Conservation (phyloP, 768 basidiomycete genomes). For the Trametes maxima region DNA sequence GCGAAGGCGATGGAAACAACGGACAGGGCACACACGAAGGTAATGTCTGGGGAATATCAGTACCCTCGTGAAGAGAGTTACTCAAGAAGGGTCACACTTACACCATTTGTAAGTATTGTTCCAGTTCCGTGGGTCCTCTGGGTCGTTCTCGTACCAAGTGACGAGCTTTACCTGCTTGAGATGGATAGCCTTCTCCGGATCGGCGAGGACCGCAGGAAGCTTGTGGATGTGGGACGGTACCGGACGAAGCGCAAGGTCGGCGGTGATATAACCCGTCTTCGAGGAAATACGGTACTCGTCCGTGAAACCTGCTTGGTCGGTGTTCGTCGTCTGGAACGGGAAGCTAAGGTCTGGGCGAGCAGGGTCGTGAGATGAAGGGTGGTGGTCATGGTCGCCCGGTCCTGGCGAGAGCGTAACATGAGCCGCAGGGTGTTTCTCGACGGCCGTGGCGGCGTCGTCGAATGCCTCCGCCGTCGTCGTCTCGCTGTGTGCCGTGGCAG, state of each 20-base stretch:
- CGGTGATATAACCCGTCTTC: slow-evolving; percentile 33
- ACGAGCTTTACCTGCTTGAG: slow-evolving; percentile 38
- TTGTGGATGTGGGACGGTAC: slow-evolving; percentile 30
- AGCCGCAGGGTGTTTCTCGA: slow-evolving; percentile 1
- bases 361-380: slow-evolving; percentile 24
- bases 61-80: background rate
- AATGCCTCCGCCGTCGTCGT: slow-evolving; percentile 2
- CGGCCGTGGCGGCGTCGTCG: slow-evolving; percentile 7
- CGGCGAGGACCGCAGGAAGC: slow-evolving; percentile 25
- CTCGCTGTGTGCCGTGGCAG: slow-evolving; percentile 7
- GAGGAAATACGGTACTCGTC: slow-evolving; percentile 38
- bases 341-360: slow-evolving; percentile 31
- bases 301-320: slow-evolving; percentile 31
- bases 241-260: slow-evolving; percentile 33
- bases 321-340: slow-evolving; percentile 34
- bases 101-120: slow-evolving; percentile 37
- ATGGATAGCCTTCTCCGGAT: slow-evolving; percentile 39
- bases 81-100: slow-evolving; percentile 28
- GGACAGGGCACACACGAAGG: slow-evolving; percentile 33
- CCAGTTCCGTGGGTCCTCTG: slow-evolving; percentile 44
- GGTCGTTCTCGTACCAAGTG: slow-evolving; percentile 40
- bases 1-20: slow-evolving; percentile 42
- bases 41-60: slow-evolving; percentile 30
- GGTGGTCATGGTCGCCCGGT: background rate
- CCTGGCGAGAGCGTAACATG: slow-evolving; percentile 11